Conservation (phyloP, 1,284 basidiomycete species). For the Grifola frondosa region DNA sequence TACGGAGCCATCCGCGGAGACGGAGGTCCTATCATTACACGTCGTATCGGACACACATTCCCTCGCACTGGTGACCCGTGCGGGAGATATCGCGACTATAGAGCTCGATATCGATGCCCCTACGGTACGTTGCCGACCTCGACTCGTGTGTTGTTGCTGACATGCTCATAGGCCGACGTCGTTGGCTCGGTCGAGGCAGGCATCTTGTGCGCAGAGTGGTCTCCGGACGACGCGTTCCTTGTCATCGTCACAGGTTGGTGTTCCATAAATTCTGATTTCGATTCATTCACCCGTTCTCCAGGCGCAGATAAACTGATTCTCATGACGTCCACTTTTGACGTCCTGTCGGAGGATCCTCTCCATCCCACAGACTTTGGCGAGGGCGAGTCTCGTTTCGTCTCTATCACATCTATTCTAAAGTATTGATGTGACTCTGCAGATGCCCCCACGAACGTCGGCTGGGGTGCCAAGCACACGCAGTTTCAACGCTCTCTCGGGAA, state of each 20-base stretch:
- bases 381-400: constrained; percentile 43
- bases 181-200: constrained; percentile 88
- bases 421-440: constrained; percentile 59
- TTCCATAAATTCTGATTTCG: too few species aligned
- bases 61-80: constrained; percentile 63
- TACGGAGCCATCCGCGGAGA: constrained; percentile 2
- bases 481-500: constrained; percentile 98
- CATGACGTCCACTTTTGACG: constrained; percentile 89
- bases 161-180: constrained; percentile 59
- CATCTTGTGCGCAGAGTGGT: constrained; percentile 84
- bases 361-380: constrained; percentile 83
- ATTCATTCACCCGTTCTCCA: constrained; percentile 26
- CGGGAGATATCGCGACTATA: constrained; percentile 78
- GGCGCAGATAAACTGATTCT: constrained; percentile 81
- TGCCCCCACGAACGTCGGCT: constrained; percentile 92
- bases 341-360: constrained; percentile 77
- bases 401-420: neutral
- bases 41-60: constrained; percentile 26
- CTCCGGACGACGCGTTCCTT: constrained; percentile 86
- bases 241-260: constrained; percentile 71
- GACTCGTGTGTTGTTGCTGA: neutral
- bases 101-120: constrained; percentile 54
- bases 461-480: constrained; percentile 97
- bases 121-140: constrained; percentile 34
- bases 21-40: constrained; percentile 29